phyloP scores from a whole-genome alignment of 495 filamentous ascomycete species.

The Xylaria grammica region DNA sequence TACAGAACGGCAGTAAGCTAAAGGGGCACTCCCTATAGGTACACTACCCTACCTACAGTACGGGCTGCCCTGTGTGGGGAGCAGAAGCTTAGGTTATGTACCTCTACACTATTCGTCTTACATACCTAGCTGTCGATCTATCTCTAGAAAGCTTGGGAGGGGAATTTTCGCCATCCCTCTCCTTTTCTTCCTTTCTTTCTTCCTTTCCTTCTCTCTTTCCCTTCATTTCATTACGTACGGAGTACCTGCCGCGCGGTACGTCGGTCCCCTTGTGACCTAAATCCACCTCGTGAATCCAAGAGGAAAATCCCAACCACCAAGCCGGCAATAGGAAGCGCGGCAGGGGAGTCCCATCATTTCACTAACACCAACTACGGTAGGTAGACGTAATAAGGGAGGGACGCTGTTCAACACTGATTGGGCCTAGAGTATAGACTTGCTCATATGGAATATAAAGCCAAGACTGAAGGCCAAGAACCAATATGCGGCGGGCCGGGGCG shows the following conservation, averaged over 20 bases:
- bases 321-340: neutral
- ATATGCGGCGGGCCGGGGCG: slow-evolving; percentile 18
- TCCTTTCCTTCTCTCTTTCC: neutral
- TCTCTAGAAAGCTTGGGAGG: slow-evolving; percentile 7
- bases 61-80: too few species aligned
- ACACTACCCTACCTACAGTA: too few species aligned
- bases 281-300: neutral
- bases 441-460: slow-evolving; percentile 2
- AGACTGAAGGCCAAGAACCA: slow-evolving; percentile 16
- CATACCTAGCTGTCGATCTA: slow-evolving; percentile 15
- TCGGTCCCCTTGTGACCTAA: too few species aligned
- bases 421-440: neutral
- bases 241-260: neutral
- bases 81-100: too few species aligned
- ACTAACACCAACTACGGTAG: neutral
- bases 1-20: too few species aligned
- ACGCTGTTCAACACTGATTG: too few species aligned
- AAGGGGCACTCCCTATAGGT: too few species aligned
- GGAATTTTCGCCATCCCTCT: too few species aligned
- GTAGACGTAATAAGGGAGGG: neutral
- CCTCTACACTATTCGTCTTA: too few species aligned
- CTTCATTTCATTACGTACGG: slow-evolving; percentile 6
- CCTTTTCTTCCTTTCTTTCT: too few species aligned
- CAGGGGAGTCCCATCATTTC: too few species aligned
- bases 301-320: neutral